Conservation (phyloP, 1,284 basidiomycete species). For the Leccinum cinnamomeum region DNA sequence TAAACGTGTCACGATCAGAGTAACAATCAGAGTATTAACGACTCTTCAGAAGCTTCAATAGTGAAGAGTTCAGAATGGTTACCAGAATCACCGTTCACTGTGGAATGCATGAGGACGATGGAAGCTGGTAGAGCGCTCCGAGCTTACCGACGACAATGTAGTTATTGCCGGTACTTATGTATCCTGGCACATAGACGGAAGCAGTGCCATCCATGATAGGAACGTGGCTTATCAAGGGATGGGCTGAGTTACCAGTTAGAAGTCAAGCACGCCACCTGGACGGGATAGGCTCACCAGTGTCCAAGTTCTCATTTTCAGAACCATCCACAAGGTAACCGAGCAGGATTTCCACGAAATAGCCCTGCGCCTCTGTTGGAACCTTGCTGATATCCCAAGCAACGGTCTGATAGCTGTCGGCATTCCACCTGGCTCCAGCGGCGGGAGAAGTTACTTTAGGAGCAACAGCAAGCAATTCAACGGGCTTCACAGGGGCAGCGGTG, state of each 20-base stretch:
- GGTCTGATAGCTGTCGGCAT: slow-evolving; percentile 35
- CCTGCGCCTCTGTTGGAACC: slow-evolving; percentile 33
- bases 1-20: not conserved
- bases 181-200: slow-evolving; percentile 38
- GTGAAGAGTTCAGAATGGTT: slow-evolving; percentile 18
- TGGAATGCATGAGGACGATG: slow-evolving; percentile 6
- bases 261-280: not conserved
- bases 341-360: slow-evolving; percentile 36
- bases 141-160: slow-evolving; percentile 42
- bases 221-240: slow-evolving; percentile 44
- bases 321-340: slow-evolving; percentile 36
- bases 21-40: not conserved
- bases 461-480: slow-evolving; percentile 42
- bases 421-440: slow-evolving; percentile 35
- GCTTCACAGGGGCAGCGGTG: slow-evolving; percentile 33
- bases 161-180: slow-evolving; percentile 20
- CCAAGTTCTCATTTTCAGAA: slow-evolving; percentile 40
- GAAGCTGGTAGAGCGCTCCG: not conserved
- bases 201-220: slow-evolving; percentile 39
- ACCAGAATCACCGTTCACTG: slow-evolving; percentile 31
- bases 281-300: slow-evolving; percentile 37
- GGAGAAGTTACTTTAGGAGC: slow-evolving; percentile 48
- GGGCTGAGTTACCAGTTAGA: slow-evolving; percentile 30
- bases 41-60: slow-evolving; percentile 10
- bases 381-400: slow-evolving; percentile 44